These are phyloP conservation scores for Gossypium stocksii DNA, from an alignment of 345 rosid genomes.

Conservation along the genomic window DNA sequence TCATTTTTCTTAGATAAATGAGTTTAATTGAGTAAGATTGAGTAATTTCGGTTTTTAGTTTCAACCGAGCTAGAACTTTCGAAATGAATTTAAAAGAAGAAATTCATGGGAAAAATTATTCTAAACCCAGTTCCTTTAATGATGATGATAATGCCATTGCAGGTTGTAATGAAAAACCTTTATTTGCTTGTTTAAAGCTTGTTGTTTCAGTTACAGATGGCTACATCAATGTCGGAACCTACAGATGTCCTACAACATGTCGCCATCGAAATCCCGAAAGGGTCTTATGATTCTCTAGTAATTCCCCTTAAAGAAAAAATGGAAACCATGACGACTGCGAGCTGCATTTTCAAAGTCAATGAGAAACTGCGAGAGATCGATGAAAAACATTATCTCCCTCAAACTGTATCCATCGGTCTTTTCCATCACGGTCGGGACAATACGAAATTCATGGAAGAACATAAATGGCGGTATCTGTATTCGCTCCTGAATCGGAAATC, in stretches of 20 bases:
- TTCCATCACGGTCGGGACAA: slow-evolving; percentile 13
- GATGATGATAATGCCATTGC: neutral
- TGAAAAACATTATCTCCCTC: slow-evolving; percentile 25
- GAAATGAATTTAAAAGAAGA: no score
- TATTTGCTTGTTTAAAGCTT: neutral
- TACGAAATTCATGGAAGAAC: slow-evolving; percentile 22
- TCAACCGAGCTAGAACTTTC: no score
- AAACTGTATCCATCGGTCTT: slow-evolving; percentile 44
- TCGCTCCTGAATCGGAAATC: slow-evolving; percentile 38
- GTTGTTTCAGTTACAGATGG: neutral
- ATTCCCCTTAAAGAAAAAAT: slow-evolving; percentile 28
- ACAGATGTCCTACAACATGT: slow-evolving; percentile 21
- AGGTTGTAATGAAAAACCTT: neutral
- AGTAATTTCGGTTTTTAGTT: no score
- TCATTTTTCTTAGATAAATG: no score
- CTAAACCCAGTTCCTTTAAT: neutral
- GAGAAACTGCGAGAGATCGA: slow-evolving; percentile 9
- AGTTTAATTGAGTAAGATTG: no score
- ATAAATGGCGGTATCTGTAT: slow-evolving; percentile 45
- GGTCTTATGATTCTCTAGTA: slow-evolving; percentile 18
- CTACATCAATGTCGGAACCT: neutral
- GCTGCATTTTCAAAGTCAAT: slow-evolving; percentile 29
- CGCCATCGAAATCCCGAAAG: slow-evolving; percentile 23
- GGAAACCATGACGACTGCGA: slow-evolving; percentile 30
- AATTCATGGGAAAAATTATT: no score